phyloP scores from a whole-genome alignment of 2,329 filamentous ascomycete species.

The Colletotrichum sp. region DNA sequence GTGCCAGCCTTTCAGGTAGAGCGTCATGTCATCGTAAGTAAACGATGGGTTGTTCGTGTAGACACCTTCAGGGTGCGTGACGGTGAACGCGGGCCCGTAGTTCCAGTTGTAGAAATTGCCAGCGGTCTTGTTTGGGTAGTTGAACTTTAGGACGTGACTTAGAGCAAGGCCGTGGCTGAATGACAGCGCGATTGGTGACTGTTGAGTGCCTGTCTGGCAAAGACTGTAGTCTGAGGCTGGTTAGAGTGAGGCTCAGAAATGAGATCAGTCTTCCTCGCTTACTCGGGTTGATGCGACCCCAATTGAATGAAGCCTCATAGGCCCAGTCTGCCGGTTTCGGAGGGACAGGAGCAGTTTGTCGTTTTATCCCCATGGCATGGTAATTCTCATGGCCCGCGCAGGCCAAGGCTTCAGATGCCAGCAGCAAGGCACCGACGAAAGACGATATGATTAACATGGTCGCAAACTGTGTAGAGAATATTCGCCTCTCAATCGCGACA shows the following conservation, averaged over 20 bases:
- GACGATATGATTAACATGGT: neutral
- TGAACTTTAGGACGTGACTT: constrained; percentile 44
- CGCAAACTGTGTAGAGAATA: neutral
- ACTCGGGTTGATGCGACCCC: constrained; percentile 17
- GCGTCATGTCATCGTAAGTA: constrained; percentile 48
- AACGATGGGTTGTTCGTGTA: constrained; percentile 44
- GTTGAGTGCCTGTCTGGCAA: constrained; percentile 55
- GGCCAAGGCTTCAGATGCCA: neutral
- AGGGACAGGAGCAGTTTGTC: neutral
- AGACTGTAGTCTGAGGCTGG: constrained; percentile 23
- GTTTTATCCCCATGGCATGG: neutral
- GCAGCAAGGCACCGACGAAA: neutral
- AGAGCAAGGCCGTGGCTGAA: constrained; percentile 42
- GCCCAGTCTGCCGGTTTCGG: constrained; percentile 5
- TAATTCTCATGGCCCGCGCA: constrained; percentile 12
- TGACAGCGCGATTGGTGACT: constrained; percentile 52
- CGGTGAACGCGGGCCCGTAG: constrained; percentile 49
- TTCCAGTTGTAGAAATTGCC: constrained; percentile 54
- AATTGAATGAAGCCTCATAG: constrained; percentile 20
- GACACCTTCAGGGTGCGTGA: constrained; percentile 36
- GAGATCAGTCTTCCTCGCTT: neutral
- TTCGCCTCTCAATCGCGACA: neutral
- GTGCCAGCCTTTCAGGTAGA: constrained; percentile 55
- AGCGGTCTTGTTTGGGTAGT: constrained; percentile 37
- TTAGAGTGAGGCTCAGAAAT: neutral